Conservation (phyloP, 805 yeast species). For the Candida sanyiensis region DNA sequence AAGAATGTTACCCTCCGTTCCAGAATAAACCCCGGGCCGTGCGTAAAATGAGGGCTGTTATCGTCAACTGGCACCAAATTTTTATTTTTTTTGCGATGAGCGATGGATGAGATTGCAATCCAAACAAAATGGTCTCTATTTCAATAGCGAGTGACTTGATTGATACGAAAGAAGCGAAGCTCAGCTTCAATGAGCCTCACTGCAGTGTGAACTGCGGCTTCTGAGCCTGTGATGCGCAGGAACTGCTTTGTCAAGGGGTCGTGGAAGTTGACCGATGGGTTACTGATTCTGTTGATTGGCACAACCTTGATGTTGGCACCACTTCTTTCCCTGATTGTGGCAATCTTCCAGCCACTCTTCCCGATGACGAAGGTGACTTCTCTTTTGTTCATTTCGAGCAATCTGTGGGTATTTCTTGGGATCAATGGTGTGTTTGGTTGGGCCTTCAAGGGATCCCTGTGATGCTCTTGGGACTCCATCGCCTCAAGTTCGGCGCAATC, state of each 20-base stretch:
- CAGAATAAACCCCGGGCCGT: constrained; percentile 5
- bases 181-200: constrained; percentile 24
- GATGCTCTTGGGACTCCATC: neutral
- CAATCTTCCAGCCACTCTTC: constrained; percentile 35
- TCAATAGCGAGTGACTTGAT: constrained; percentile 9
- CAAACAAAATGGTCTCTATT: constrained; percentile 13
- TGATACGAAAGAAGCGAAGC: constrained; percentile 17
- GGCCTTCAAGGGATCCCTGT: neutral
- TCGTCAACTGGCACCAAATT: too few species aligned
- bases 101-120: too few species aligned
- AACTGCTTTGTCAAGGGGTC: constrained; percentile 24
- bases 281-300: constrained; percentile 25
- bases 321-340: constrained; percentile 29
- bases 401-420: constrained; percentile 3
- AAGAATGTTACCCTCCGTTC: constrained; percentile 17
- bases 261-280: constrained; percentile 6
- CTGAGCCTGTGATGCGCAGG: constrained; percentile 29
- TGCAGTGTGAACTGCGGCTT: constrained; percentile 24
- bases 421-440: neutral
- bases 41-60: too few species aligned
- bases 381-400: constrained; percentile 23
- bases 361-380: constrained; percentile 42
- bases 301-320: constrained; percentile 36
- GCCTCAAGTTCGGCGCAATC: too few species aligned
- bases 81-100: too few species aligned